phyloP scores from a whole-genome alignment of 768 basidiomycete species.

The Naganishia friedmannii region DNA sequence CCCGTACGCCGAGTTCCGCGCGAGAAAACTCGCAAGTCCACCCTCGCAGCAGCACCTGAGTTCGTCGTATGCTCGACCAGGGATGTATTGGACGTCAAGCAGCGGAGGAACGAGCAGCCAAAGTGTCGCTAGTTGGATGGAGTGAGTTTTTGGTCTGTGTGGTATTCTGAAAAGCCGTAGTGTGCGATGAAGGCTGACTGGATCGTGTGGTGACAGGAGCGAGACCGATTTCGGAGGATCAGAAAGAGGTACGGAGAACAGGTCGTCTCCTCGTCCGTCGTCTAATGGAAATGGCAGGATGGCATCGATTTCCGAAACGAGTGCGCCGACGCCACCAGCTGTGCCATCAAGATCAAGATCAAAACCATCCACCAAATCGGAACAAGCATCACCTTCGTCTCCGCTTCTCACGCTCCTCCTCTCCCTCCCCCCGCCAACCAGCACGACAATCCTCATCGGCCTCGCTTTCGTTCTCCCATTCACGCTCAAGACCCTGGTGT shows the following conservation, averaged over 20 bases:
- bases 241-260: not conserved
- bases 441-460: not conserved
- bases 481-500: conserved; percentile 2
- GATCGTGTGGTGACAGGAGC: not conserved
- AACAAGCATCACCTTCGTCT: not conserved
- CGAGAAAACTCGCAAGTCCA: conserved; percentile 9
- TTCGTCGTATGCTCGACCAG: not conserved
- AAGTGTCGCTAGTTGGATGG: conserved; percentile 13
- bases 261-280: not conserved
- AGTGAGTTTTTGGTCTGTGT: not conserved
- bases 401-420: conserved; percentile 2
- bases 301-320: conserved; percentile 5
- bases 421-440: conserved; percentile 3
- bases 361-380: not conserved
- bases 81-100: not conserved
- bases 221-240: conserved; percentile 21
- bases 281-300: not conserved
- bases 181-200: not conserved
- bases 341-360: not conserved
- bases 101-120: conserved; percentile 10
- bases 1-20: conserved; percentile 15
- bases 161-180: too few relatives aligned
- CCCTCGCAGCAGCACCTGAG: not conserved
- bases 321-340: not conserved
- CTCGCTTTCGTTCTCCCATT: not conserved